Base-by-base conservation (phyloP, 495 filamentous ascomycete species). In the Annulohypoxylon maeteangense region DNA sequence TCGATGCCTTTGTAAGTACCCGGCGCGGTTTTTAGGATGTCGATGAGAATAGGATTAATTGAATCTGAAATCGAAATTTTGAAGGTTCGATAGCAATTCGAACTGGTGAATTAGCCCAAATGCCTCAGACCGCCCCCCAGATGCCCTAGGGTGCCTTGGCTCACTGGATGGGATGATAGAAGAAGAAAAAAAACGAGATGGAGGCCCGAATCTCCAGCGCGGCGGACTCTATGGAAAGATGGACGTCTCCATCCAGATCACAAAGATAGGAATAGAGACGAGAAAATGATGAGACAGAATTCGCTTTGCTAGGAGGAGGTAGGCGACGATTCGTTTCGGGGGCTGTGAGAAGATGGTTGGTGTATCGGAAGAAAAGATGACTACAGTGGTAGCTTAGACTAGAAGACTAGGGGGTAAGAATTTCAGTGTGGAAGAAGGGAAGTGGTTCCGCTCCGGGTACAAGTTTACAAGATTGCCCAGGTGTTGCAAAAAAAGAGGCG, bases 201-300 rank as follows among this genome's bases (percentile, higher is more conserved):
- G 75, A 78, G 75, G 75, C 75, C 75, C 75, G 75, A 75, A 78
- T 78, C 75, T 78, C 75, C 75, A 78, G 74, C 75, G 71, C 75
- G 66, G 58, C 75, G 75, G 75, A 78, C 74, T 74, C 75, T 78
- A 78, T 72, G 56, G 8, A 16, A 63, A 68, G 56, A 72, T 62
- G 65, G 68, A 62, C 57, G 72, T 63, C 74, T 65, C 75, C 75
- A 78, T 78, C 75, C 75, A 78, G 75, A 50, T 68, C 59, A 32
- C n/a, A 42, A 27, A 68, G 63, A 60, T 65, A 72, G 71, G 65
- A 73, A 16, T 62, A 74, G 68, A 67, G 65, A 68, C 63, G 64
- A 53, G 47, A 56, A 61, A 47, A 44, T 27, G 38, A 56, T 57
- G 54, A 40, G 72, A 47, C 66, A 64, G 62, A 67, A 60, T 70